Base-by-base conservation (phyloP, 495 filamentous ascomycete genomes). In the Penicillium odoratum region DNA sequence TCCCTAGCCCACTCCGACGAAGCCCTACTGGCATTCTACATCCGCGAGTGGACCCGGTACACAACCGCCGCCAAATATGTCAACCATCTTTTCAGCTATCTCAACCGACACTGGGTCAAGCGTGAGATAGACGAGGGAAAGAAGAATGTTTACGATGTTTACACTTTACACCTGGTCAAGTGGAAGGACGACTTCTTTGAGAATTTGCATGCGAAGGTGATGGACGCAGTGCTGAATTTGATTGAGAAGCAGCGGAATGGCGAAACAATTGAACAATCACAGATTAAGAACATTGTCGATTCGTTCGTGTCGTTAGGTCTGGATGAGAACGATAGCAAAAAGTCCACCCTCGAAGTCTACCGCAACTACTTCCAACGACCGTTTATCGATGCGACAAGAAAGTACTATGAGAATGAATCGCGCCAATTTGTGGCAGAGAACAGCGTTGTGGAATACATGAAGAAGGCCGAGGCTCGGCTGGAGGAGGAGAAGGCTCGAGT, bases 391-490 rank as follows among this genome's bases (percentile, higher is more conserved):
- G 92, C 92, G 6, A 99, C 94, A 9, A 84, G 79, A 60, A 69
- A 74, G 6, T 98, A 97, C 73, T 99, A 98, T 69, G 81, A 93
- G 59, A 87, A 88, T 42, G 94, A 99, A 68, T 97, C 93, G 53
- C 89, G 91, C 58, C 88, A 90, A 63, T 99, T 98, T 68, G 86
- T 98, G 9, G 88, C 92, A 7, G 93, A 98, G 68, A 99, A 99
- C 67, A 96, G 90, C 61, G 92, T 98, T 7, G 93, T 99, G 30
- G 94, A 99, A 67, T 99, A 98, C 74, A 98, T 98, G 95, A 98
- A 98, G 81, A 99, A 99, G 79, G 95, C 94, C 15, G 95, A 98
- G 73, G 75, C 86, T 18, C 86, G 94, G n/a, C 74, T 99, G 46
- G 81, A 88, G 3, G 94, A 99, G 72, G 94, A 99, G 74, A 96